A percentile compares a stretch with the other conserved stretches of the same genome.
phyloP scores from a whole-genome alignment of 176 grass and related monocot genomes.

The Cenchrus fungigraminus region DNA sequence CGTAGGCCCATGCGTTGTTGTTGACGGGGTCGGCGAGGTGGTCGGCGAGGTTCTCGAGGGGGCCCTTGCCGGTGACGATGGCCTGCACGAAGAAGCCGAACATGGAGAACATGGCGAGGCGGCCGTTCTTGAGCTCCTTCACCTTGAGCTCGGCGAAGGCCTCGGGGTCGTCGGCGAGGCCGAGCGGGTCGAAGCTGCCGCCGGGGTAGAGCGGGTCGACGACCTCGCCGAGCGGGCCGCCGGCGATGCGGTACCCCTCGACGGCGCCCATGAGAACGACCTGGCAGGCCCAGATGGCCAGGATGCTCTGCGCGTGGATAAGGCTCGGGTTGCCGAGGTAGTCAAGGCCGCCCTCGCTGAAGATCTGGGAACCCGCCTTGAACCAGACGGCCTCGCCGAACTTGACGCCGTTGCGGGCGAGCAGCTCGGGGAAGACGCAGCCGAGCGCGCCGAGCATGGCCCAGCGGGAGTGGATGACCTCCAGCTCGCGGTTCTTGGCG shows the following conservation, averaged over 20 bases:
- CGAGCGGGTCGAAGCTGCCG: conserved; percentile 66
- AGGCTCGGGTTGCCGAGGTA: conserved; percentile 72
- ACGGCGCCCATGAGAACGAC: conserved; percentile 78
- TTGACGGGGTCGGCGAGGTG: conserved; percentile 92
- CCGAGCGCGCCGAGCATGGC: conserved; percentile 68
- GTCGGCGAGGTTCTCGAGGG: conserved; percentile 88
- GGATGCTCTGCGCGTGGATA: conserved; percentile 68
- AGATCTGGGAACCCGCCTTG: conserved; percentile 69
- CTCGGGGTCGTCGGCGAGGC: conserved; percentile 69
- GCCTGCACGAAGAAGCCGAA: conserved; percentile 83
- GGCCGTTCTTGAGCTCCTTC: conserved; percentile 83
- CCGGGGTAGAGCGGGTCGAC: conserved; percentile 65
- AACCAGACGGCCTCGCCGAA: conserved; percentile 80
- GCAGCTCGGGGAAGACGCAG: conserved; percentile 67
- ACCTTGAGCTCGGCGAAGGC: conserved; percentile 75
- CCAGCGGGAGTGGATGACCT: conserved; percentile 72
- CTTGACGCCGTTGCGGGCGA: conserved; percentile 60
- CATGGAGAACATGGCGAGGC: conserved; percentile 84
- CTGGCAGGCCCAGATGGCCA: conserved; percentile 69
- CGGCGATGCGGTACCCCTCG: conserved; percentile 73
- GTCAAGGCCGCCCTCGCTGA: conserved; percentile 63
- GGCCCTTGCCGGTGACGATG: conserved; percentile 92
- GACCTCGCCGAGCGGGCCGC: conserved; percentile 67
- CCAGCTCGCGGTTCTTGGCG: conserved; percentile 71
- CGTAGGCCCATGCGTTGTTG: conserved; percentile 96